Percentiles rank a stretch among this genome's conserved stretches.
Conservation (phyloP, 192 early-diverging fungal genomes). For the Coemansia sp. region DNA sequence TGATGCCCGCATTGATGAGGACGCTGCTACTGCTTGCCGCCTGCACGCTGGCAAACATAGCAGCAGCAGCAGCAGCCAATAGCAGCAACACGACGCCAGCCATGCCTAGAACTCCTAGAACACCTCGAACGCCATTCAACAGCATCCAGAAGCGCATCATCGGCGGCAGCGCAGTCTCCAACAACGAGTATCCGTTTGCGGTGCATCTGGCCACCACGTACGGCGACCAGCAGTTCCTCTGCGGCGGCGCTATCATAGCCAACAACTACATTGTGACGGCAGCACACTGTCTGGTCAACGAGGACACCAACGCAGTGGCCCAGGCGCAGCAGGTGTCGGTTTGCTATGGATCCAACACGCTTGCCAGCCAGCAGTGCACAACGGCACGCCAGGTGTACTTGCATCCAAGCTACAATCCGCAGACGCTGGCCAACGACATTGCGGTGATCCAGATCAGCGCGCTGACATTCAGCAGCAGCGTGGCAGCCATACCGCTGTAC, state of each 20-base stretch:
- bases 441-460: slow-evolving; percentile 32
- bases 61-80: neutral
- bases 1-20: neutral
- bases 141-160: slow-evolving; percentile 36
- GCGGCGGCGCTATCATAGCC: slow-evolving; percentile 41
- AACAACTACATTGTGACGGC: slow-evolving; percentile 41
- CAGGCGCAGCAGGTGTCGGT: slow-evolving; percentile 23
- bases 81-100: neutral
- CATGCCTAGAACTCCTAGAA: neutral
- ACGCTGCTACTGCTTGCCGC: neutral
- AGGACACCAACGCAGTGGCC: slow-evolving; percentile 17
- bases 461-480: neutral
- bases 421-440: slow-evolving; percentile 39
- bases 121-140: neutral
- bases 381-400: slow-evolving; percentile 25
- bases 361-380: slow-evolving; percentile 21
- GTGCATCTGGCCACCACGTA: slow-evolving; percentile 34
- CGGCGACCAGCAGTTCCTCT: slow-evolving; percentile 27
- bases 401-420: slow-evolving; percentile 29
- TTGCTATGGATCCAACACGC: slow-evolving; percentile 37
- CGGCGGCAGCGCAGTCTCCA: slow-evolving; percentile 15
- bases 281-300: slow-evolving; percentile 43
- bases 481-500: slow-evolving; percentile 16
- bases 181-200: slow-evolving; percentile 32
- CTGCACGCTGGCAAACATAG: neutral